Evolutionary conservation across 2,329 filamentous ascomycete species (phyloP).

Genomic region (Macrophomina pseudophaseolina): DNA sequence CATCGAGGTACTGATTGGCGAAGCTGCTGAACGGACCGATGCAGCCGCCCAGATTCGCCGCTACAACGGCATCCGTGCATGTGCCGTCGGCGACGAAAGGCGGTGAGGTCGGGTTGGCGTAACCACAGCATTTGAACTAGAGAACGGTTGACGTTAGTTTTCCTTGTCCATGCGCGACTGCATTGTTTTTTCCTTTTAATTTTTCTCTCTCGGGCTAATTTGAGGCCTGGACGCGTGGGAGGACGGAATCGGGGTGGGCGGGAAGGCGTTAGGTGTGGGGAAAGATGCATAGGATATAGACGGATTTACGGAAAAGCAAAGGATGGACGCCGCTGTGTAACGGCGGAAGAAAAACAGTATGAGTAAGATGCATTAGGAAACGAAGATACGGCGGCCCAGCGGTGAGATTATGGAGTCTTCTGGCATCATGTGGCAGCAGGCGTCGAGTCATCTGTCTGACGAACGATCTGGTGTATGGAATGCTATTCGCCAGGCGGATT

Average conservation of each 20-base stretch:
- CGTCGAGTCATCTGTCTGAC: conserved; percentile 12
- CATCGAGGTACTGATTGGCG: conserved; percentile 73
- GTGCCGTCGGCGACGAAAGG: conserved; percentile 69
- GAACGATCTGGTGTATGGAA: background rate
- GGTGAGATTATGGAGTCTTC: conserved; percentile 11
- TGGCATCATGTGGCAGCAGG: conserved; percentile 11
- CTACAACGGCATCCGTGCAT: conserved; percentile 73
- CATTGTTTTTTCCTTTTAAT: background rate
- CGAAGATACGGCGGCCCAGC: background rate
- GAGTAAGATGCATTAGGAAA: conserved; percentile 20
- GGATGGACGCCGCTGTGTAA: conserved; percentile 17
- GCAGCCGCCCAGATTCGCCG: conserved; percentile 73
- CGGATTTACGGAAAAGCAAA: conserved; percentile 20
- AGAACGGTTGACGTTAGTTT: conserved; percentile 28
- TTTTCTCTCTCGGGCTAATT: background rate
- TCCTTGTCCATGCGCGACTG: background rate
- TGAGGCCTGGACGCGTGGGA: conserved; percentile 1
- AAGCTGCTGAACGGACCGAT: conserved; percentile 70
- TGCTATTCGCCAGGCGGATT: background rate
- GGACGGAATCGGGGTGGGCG: background rate
- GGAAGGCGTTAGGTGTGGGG: conserved; percentile 6
- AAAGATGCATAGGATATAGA: conserved; percentile 16
- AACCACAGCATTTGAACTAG: conserved; percentile 82
- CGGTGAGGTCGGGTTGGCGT: conserved; percentile 72
- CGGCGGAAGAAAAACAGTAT: conserved; percentile 19